Conservation (phyloP, 176 grass and related monocot species). For the Avena eriantha region DNA sequence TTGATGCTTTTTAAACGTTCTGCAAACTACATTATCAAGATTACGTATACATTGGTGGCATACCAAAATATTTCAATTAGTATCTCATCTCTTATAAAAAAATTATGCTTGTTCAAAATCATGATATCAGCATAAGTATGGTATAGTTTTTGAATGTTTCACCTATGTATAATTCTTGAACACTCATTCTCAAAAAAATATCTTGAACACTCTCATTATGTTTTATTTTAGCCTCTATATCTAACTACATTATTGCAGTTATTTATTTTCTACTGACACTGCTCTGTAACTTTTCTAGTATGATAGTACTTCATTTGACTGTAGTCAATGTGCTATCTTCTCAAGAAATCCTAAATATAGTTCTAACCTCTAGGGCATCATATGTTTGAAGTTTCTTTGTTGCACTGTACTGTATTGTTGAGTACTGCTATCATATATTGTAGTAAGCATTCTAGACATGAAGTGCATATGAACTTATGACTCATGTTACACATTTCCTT, state of each 20-base stretch:
- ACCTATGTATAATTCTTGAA: not conserved
- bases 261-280: not conserved
- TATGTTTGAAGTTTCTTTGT: slow-evolving; percentile 36
- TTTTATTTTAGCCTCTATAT: slow-evolving; percentile 15
- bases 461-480: not conserved
- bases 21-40: slow-evolving; percentile 14
- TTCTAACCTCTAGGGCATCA: slow-evolving; percentile 19
- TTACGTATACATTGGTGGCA: not conserved
- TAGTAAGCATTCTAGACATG: slow-evolving; percentile 4
- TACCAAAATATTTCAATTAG: slow-evolving; percentile 24
- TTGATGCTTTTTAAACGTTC: not conserved
- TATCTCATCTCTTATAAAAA: not conserved
- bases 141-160: not conserved
- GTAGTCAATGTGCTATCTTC: slow-evolving; percentile 11
- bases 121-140: slow-evolving; percentile 23
- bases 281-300: not conserved
- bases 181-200: no score
- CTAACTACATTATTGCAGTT: slow-evolving; percentile 3
- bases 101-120: not conserved
- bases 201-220: slow-evolving; percentile 3
- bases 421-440: slow-evolving; percentile 15
- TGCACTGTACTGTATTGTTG: slow-evolving; percentile 10
- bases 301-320: not conserved
- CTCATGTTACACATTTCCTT: slow-evolving; percentile 4
- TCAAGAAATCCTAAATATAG: slow-evolving; percentile 15